phyloP scores from a whole-genome alignment of 2,329 filamentous ascomycete species.

The Alternaria sp. region DNA sequence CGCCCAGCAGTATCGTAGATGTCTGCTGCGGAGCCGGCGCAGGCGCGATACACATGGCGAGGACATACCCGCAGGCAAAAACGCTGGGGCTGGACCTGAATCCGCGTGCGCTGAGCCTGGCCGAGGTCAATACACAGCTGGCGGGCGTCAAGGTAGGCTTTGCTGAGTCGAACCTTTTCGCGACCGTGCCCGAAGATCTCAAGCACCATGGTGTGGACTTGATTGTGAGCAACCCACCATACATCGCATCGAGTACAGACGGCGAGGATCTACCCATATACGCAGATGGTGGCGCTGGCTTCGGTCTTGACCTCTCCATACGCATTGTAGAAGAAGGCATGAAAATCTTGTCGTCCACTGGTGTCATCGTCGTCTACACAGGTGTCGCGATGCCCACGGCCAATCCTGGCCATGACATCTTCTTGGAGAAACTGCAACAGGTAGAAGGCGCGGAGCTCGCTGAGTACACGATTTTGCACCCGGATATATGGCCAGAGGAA shows the following conservation, averaged over 20 bases:
- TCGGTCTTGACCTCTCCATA: constrained; percentile 29
- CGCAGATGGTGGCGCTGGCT: constrained; percentile 31
- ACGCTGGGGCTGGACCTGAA: constrained; percentile 30
- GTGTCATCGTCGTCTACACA: constrained; percentile 29
- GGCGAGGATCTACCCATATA: constrained; percentile 32
- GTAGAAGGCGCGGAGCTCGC: constrained; percentile 17
- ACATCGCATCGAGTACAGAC: constrained; percentile 29
- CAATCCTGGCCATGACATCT: constrained; percentile 24
- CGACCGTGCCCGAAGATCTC: constrained; percentile 15
- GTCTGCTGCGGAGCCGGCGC: constrained; percentile 34
- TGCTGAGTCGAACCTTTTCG: constrained; percentile 28
- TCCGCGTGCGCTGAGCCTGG: constrained; percentile 23
- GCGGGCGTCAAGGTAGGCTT: constrained; percentile 20
- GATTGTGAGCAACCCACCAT: constrained; percentile 34
- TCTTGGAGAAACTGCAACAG: constrained; percentile 22
- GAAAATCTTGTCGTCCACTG: constrained; percentile 19
- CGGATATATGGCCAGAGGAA: constrained; percentile 36
- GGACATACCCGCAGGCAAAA: constrained; percentile 22
- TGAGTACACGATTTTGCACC: constrained; percentile 31
- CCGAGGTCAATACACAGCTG: constrained; percentile 23
- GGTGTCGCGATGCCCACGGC: constrained; percentile 28
- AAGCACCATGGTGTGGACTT: constrained; percentile 21
- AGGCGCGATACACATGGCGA: constrained; percentile 33
- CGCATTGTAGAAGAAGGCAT: constrained; percentile 29
- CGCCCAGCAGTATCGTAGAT: constrained; percentile 23